Evolutionary conservation across 768 basidiomycete genomes (phyloP), one percentile per base, ranked within the genome.

Genomic region (Rhodotorula kratochvilovae): DNA sequence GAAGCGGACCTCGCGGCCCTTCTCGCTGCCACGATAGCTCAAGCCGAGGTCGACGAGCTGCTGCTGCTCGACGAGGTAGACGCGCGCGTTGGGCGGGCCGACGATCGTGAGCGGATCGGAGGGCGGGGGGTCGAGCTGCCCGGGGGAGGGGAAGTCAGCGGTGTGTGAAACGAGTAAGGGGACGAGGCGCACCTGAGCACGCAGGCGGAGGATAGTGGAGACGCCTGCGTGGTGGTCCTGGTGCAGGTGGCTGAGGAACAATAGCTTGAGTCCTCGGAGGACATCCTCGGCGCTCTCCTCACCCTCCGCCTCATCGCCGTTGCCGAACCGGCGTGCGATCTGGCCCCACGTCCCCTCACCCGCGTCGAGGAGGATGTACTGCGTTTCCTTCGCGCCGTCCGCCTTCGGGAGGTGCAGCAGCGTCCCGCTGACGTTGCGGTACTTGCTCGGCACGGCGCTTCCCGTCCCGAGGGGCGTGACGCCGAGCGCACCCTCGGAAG

Each of bases 311-410:
- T 84, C 83, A 27, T 82, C 77, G 4, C 50, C 58, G 3, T n/a
- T 12, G 3, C 92, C 92, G 77, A 88, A 94, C 59, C 87, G 85
- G 7, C 95, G 85, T 5, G 84, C 83, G 7, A 97, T 84, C 77
- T 97, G 95, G 3, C 93, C 93, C 84, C 89, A 89, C 0, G 93
- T 92, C 1, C 92, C 93, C 81, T 98, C 95, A 0, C 95, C 95
- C 0, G 85, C 85, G 73, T 98, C 95, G 4, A 97, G 84, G n/a
- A 97, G 81, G 45, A 96, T 87, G 43, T 65, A 75, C 50, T 67
- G 60, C 57, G 48, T 59, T 33, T 45, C 19, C 16, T 19, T n/a
- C 21, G 27, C 31, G 25, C n/a, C 25, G 65, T 0, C 46, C 21
- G 21, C 17, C 6, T 8, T 17, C 15, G 94, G 92, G 46, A 94